A percentile compares a stretch with the other conserved stretches of the same genome.
Conservation (phyloP, 1,284 basidiomycete species). For the Cerioporus squamosus region DNA sequence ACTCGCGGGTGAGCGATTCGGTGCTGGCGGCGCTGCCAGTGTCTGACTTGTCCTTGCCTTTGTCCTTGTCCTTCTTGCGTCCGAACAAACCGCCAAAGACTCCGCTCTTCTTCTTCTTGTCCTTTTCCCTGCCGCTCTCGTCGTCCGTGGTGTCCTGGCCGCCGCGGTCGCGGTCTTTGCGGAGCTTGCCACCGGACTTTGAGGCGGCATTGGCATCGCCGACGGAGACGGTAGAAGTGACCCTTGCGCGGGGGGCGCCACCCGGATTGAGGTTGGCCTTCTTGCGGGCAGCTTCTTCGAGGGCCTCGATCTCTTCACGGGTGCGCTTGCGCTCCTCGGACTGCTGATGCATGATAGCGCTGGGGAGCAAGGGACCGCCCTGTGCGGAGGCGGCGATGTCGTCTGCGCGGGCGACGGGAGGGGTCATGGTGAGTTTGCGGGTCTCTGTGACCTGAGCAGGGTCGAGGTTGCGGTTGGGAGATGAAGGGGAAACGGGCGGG, state of each 20-base stretch:
- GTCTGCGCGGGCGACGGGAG: slow-evolving; percentile 61
- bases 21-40: slow-evolving; percentile 33
- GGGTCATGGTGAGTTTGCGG: slow-evolving; percentile 76
- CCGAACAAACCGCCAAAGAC: slow-evolving; percentile 78
- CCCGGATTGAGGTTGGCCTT: slow-evolving; percentile 43
- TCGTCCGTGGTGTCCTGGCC: slow-evolving; percentile 41
- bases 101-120: slow-evolving; percentile 71
- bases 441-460: slow-evolving; percentile 67
- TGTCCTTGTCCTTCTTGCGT: slow-evolving; percentile 81
- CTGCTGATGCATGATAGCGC: slow-evolving; percentile 51
- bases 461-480: slow-evolving; percentile 47
- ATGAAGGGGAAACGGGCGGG: slow-evolving; percentile 29
- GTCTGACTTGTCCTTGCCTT: slow-evolving; percentile 62
- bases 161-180: slow-evolving; percentile 60
- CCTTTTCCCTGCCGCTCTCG: slow-evolving; percentile 50
- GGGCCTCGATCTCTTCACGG: slow-evolving; percentile 62
- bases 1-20: slow-evolving; percentile 41
- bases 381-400: slow-evolving; percentile 34
- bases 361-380: slow-evolving; percentile 47
- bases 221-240: slow-evolving; percentile 10
- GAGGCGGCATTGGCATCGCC: slow-evolving; percentile 3
- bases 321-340: slow-evolving; percentile 63
- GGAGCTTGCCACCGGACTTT: slow-evolving; percentile 53
- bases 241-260: slow-evolving; percentile 17
- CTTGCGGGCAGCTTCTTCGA: slow-evolving; percentile 63